Conservation (phyloP, 306 rosid species). For the Quillaja saponaria region DNA sequence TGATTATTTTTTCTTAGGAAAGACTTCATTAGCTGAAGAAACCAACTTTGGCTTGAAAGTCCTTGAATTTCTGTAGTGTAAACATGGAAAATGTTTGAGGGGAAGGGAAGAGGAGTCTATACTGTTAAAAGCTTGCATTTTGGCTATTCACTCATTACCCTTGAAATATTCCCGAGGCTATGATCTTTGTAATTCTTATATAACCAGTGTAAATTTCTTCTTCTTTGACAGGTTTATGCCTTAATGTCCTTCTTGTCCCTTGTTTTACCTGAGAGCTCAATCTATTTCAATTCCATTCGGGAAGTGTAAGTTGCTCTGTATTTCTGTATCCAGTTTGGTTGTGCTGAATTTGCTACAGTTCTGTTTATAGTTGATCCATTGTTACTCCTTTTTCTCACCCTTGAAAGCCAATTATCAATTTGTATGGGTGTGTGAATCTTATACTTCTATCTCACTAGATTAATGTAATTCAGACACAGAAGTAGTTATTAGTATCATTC, state of each 20-base stretch:
- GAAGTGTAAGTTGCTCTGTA: constrained; percentile 81
- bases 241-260: constrained; percentile 93
- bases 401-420: constrained; percentile 6
- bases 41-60: too few relatives aligned
- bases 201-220: not conserved
- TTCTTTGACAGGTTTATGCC: constrained; percentile 77
- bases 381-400: constrained; percentile 12
- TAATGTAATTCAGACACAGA: constrained; percentile 4
- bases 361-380: constrained; percentile 17
- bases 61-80: too few relatives aligned
- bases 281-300: constrained; percentile 82
- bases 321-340: constrained; percentile 19
- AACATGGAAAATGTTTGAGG: too few relatives aligned
- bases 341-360: constrained; percentile 10
- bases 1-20: not conserved
- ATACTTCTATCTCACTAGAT: not conserved
- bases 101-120: too few relatives aligned
- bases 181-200: too few relatives aligned
- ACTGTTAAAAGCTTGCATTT: too few relatives aligned
- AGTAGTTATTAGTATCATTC: constrained; percentile 11
- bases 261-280: constrained; percentile 65
- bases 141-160: too few relatives aligned
- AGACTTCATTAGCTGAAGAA: too few relatives aligned
- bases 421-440: constrained; percentile 10
- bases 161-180: too few relatives aligned